Evolutionary conservation across 805 yeast species (phyloP), one percentile per base, ranked within the genome.

Genomic region (Kodamaea nitidulidarum): DNA sequence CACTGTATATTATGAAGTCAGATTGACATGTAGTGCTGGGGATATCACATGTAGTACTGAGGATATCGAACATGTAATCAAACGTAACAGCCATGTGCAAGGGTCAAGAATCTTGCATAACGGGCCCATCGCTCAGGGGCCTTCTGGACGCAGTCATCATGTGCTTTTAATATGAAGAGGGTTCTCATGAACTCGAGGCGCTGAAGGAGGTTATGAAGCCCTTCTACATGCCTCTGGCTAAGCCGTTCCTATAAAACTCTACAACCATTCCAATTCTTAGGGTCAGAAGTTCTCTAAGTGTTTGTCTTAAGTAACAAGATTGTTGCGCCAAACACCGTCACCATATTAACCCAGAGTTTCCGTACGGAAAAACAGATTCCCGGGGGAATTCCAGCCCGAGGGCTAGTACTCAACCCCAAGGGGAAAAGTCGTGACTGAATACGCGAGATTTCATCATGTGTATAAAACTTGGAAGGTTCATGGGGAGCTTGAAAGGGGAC

Each of bases 401-500:
- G 18, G 38, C 49, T 44, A 52, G 47, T 48, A 64, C 70, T 65
- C 73, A 63, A 67, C 72, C 44, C 54, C 52, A 39, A 46, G 58
- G 73, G 73, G 71, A 60, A 59, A 54, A 55, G 71, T 67, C 58
- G 47, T 54, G 70, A 52, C 35, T 39, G 56, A 48, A 56, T 50
- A 76, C 80, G 80, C 73, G 71, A 73, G 76, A 62, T 64, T 70
- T 76, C 81, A 76, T 76, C 81, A 76, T 73, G 49, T 64, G 60
- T 71, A 64, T 73, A 72, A 75, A 76, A 76, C 79, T 75, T 75
- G 77, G 81, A 78, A 76, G 79, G 81, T 73, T 38, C 78, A 74
- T 74, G 70, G 57, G 61, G 60, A 48, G 54, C 50, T 44, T 55
- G 55, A 41, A 14, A 38, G 36, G 20, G 41, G 33, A 35, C 20